These are phyloP conservation scores for Colletotrichum sp. DNA, from an alignment of 2,329 filamentous ascomycete species.

Conservation along the genomic window DNA sequence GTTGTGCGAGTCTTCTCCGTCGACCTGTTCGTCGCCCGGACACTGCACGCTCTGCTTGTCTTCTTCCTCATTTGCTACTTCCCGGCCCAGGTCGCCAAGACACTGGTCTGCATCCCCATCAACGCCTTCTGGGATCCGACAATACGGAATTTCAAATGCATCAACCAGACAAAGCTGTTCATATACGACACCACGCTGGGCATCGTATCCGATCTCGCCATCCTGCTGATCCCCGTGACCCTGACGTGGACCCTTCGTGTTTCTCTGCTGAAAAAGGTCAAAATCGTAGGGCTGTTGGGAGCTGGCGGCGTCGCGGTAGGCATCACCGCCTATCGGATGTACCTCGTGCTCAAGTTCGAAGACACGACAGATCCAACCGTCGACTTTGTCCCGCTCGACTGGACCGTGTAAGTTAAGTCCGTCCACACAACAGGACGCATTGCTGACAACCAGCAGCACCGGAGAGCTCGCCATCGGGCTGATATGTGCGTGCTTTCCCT, in stretches of 20 bases:
- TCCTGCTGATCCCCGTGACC: slow-evolving; percentile 36
- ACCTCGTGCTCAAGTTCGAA: slow-evolving; percentile 24
- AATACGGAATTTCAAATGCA: slow-evolving; percentile 24
- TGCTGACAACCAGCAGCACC: background rate
- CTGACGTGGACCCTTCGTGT: slow-evolving; percentile 34
- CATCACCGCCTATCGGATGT: slow-evolving; percentile 31
- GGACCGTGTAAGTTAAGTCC: slow-evolving; percentile 15
- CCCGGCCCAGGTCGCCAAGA: slow-evolving; percentile 31
- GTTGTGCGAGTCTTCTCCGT: slow-evolving; percentile 35
- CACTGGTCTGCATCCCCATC: slow-evolving; percentile 27
- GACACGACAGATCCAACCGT: slow-evolving; percentile 25
- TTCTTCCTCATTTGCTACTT: slow-evolving; percentile 30
- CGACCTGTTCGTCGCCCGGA: slow-evolving; percentile 24
- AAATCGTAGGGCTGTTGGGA: slow-evolving; percentile 33
- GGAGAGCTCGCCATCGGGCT: slow-evolving; percentile 24
- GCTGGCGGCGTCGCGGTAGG: slow-evolving; percentile 31
- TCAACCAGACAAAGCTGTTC: slow-evolving; percentile 36
- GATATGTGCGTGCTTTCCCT: slow-evolving; percentile 23
- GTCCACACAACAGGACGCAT: background rate
- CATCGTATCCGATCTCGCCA: slow-evolving; percentile 36
- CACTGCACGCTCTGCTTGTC: slow-evolving; percentile 30
- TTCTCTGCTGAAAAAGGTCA: slow-evolving; percentile 32
- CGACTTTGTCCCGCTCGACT: slow-evolving; percentile 26
- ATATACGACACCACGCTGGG: slow-evolving; percentile 34
- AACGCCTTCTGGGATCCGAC: slow-evolving; percentile 26